Conservation (phyloP, 768 basidiomycete species). For the Leccinum ochraceum region DNA sequence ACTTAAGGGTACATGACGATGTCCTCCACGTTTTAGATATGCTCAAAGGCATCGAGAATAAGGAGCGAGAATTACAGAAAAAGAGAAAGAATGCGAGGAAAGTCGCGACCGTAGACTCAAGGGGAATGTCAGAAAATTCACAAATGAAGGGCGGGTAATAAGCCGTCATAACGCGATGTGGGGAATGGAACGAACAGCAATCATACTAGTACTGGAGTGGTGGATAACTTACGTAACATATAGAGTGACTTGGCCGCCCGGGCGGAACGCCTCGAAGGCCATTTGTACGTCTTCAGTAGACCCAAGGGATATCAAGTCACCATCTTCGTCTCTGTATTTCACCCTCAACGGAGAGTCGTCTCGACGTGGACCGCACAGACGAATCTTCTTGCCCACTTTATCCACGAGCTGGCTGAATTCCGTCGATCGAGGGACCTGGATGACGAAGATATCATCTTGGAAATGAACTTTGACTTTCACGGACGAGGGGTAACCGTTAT, state of each 20-base stretch:
- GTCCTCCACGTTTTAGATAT: conserved; percentile 37
- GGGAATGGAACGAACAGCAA: conserved; percentile 1
- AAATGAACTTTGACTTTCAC: conserved; percentile 95
- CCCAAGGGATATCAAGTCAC: conserved; percentile 83
- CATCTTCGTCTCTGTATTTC: conserved; percentile 91
- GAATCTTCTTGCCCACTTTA: conserved; percentile 90
- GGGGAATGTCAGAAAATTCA: conserved; percentile 23
- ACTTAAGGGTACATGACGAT: conserved; percentile 39
- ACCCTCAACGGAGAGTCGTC: conserved; percentile 82
- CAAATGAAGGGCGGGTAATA: conserved; percentile 7
- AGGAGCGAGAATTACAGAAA: conserved; percentile 17
- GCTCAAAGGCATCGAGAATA: conserved; percentile 20
- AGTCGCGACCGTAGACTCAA: conserved; percentile 4
- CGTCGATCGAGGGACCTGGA: conserved; percentile 80
- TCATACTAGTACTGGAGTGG: not conserved
- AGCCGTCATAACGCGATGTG: conserved; percentile 6
- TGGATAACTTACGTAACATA: conserved; percentile 64
- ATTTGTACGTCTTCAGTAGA: conserved; percentile 94
- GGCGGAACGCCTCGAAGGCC: conserved; percentile 84
- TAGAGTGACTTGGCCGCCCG: conserved; percentile 79
- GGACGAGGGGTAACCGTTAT: conserved; percentile 40
- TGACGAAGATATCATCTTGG: conserved; percentile 93
- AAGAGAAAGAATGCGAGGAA: conserved; percentile 5
- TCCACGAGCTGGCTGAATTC: conserved; percentile 85
- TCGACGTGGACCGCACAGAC: conserved; percentile 80